Percentiles rank a stretch among this genome's conserved stretches.
These are phyloP conservation scores for Chlamydomonas asymmetrica DNA, from an alignment of 139 green algal species.

Conservation along the genomic window DNA sequence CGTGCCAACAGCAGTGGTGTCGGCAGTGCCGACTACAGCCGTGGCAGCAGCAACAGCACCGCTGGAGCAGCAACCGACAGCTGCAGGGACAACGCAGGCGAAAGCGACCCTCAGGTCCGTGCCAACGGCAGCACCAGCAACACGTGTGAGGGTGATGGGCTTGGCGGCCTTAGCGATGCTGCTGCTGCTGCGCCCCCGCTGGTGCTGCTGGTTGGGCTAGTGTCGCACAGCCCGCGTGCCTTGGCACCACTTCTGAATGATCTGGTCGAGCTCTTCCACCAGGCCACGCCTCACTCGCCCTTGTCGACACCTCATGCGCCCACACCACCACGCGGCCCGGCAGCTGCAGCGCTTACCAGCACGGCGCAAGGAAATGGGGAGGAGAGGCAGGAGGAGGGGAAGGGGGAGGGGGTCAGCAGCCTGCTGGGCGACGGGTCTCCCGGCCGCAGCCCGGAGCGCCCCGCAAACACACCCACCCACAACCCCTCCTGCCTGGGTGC, in stretches of 20 bases:
- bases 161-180: too few relatives aligned
- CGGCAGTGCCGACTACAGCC: not conserved
- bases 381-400: too few relatives aligned
- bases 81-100: conserved; percentile 1
- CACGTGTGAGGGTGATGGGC: too few relatives aligned
- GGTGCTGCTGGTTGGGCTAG: conserved; percentile 19
- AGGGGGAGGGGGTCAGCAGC: not conserved
- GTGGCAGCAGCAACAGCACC: not conserved
- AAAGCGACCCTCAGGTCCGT: not conserved
- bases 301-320: too few relatives aligned
- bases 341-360: too few relatives aligned
- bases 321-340: too few relatives aligned
- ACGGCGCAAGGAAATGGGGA: too few relatives aligned
- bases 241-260: conserved; percentile 9
- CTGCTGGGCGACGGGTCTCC: too few relatives aligned
- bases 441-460: too few relatives aligned
- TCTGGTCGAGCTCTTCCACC: conserved; percentile 21
- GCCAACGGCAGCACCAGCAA: not conserved
- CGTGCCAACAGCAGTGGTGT: not conserved
- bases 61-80: not conserved
- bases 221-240: not conserved
- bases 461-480: too few relatives aligned
- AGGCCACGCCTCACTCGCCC: too few relatives aligned
- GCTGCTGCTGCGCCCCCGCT: not conserved
- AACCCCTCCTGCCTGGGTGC: too few relatives aligned